These are phyloP conservation scores for Nematodospora valgi DNA, from an alignment of 805 yeast species.

Conservation along the genomic window DNA sequence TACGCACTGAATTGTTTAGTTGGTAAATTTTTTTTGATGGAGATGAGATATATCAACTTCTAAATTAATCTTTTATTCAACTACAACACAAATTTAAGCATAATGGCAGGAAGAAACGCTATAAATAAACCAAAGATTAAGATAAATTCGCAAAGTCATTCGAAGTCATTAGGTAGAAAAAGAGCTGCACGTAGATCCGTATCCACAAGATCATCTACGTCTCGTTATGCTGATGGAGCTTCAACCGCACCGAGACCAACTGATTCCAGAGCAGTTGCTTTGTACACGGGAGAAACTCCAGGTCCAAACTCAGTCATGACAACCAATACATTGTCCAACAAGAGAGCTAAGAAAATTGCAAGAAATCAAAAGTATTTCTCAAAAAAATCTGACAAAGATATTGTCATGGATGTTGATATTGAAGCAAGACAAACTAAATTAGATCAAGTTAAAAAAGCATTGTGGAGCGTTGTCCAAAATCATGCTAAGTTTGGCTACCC, in stretches of 20 bases:
- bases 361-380: conserved; percentile 73
- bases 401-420: conserved; percentile 46
- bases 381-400: conserved; percentile 45
- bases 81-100: not conserved
- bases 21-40: too few relatives aligned
- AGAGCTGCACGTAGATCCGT: conserved; percentile 45
- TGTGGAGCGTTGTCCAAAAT: conserved; percentile 72
- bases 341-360: conserved; percentile 73
- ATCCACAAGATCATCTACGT: conserved; percentile 45
- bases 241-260: conserved; percentile 40
- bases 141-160: conserved; percentile 48
- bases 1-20: too few relatives aligned
- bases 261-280: conserved; percentile 42
- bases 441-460: conserved; percentile 56
- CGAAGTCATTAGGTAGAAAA: conserved; percentile 48
- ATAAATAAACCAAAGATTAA: conserved; percentile 75
- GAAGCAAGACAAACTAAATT: conserved; percentile 29
- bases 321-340: conserved; percentile 66
- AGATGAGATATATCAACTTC: too few relatives aligned
- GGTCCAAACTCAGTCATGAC: conserved; percentile 40
- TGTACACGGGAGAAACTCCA: conserved; percentile 36
- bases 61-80: too few relatives aligned
- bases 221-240: conserved; percentile 34
- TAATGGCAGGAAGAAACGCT: conserved; percentile 50
- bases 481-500: conserved; percentile 44